These are phyloP conservation scores for Penicillium frequentans DNA, from an alignment of 2,329 filamentous ascomycete species.

Conservation along the genomic window DNA sequence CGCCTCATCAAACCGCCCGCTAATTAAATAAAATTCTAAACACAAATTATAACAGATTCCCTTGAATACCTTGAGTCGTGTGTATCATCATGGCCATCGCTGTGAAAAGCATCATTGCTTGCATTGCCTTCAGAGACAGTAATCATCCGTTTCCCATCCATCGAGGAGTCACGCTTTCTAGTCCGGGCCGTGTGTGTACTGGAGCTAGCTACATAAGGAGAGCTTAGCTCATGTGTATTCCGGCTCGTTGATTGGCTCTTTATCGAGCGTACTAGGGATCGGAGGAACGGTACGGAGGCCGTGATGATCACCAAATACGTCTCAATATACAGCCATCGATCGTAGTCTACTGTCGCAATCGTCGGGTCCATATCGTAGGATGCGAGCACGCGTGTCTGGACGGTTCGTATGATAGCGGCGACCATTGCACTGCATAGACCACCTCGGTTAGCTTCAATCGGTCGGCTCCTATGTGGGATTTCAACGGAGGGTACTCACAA, in stretches of 20 bases:
- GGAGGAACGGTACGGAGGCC: constrained; percentile 30
- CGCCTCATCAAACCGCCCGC: neutral
- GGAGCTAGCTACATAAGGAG: constrained; percentile 7
- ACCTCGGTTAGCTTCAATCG: neutral
- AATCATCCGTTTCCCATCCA: constrained; percentile 13
- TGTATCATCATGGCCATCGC: constrained; percentile 21
- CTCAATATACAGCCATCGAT: constrained; percentile 32
- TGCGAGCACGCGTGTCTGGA: constrained; percentile 22
- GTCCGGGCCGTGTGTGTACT: neutral
- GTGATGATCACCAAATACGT: constrained; percentile 33
- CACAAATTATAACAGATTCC: constrained; percentile 11
- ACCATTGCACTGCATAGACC: constrained; percentile 23
- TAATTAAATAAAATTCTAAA: neutral
- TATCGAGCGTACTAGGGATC: constrained; percentile 20
- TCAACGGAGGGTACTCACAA: constrained; percentile 22
- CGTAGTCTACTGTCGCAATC: constrained; percentile 22
- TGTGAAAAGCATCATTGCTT: constrained; percentile 7
- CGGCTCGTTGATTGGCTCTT: neutral
- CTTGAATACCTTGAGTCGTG: constrained; percentile 15
- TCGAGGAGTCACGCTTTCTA: constrained; percentile 5
- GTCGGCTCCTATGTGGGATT: neutral
- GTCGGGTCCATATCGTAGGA: constrained; percentile 19
- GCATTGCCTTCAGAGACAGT: constrained; percentile 6
- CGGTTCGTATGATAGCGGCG: constrained; percentile 26
- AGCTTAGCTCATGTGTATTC: constrained; percentile 16